Base-by-base conservation (phyloP, 306 rosid species). In the Psophocarpus tetragonolobus region DNA sequence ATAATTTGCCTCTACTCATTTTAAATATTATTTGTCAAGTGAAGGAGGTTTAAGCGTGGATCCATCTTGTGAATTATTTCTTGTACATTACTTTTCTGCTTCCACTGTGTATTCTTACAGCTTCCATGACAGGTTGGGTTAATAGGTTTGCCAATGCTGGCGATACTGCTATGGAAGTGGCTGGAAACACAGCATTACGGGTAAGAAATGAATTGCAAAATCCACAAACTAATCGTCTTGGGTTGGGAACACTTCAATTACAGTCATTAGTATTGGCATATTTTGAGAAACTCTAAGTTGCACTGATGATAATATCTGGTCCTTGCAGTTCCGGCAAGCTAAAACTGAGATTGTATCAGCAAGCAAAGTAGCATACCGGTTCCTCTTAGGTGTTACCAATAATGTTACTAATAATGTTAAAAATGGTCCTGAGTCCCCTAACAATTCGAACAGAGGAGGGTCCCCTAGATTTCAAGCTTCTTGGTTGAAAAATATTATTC, bases 101-200 rank as follows among this genome's bases (percentile, higher is more conserved):
- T 74, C 27, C 27, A 71, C 80, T 11, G 30, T 72, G 79, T 66
- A 24, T 79, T 58, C 78, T 84, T 32, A 80, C 39, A 9, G 33
- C 54, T 81, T 82, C 51, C 67, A 36, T 83, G 20, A 77, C 93
- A 96, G 99, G 98, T 75, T 96, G 99, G 99, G 99, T 96, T 69
- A 96, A 96, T 81, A 96, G 99, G 68, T 96, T 96, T 87, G 99
- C 99, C 56, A 87, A 96, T 86, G 99, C 99, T 48, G 99, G 99
- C 76, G 99, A 96, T 80, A 84, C 99, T 77, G 98, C 99, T 68
- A 81, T 96, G 91, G 98, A 92, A 87, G 97, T 93, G 45, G 99
- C 99, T n/a, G 99, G 87, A 77, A 96, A 73, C 75, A 96, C 98
- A 0, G 99, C 99, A 81, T 1, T 83, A 35, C 89, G 90, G 87